phyloP scores from a whole-genome alignment of 225 moss, liverwort and hornwort species.

The Thuidium tamariscinum region DNA sequence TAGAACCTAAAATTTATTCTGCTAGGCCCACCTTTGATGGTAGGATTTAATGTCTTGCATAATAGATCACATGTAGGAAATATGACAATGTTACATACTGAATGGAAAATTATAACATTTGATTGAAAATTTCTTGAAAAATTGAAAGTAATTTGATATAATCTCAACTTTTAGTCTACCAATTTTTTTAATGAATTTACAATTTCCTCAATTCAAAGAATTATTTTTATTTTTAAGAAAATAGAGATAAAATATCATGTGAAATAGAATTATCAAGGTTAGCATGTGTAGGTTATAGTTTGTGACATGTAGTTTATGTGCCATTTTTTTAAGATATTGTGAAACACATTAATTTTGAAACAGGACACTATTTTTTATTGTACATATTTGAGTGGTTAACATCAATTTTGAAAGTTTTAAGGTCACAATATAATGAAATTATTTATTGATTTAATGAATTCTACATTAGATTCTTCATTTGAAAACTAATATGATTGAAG shows the following conservation, averaged over 20 bases:
- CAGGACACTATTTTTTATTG: neutral
- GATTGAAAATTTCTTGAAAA: neutral
- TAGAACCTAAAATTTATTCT: too few species aligned
- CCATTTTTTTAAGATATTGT: neutral
- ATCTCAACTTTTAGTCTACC: neutral
- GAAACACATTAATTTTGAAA: neutral
- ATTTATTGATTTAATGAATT: neutral
- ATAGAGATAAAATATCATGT: neutral
- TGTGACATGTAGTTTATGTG: too few species aligned
- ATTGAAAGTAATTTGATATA: neutral
- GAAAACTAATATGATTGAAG: neutral
- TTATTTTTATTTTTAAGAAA: neutral
- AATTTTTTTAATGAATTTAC: neutral
- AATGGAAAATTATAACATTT: neutral
- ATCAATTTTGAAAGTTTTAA: neutral
- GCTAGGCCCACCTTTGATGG: too few species aligned
- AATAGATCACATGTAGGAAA: rapidly evolving
- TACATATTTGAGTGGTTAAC: neutral
- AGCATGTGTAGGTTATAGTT: neutral
- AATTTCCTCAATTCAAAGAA: neutral
- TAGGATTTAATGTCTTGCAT: too few species aligned
- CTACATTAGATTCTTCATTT: neutral
- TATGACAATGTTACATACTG: too few species aligned
- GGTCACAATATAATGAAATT: neutral
- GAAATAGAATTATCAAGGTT: neutral